phyloP scores from a whole-genome alignment of 78 protist genomes.

The Polysphondylium violaceum region DNA sequence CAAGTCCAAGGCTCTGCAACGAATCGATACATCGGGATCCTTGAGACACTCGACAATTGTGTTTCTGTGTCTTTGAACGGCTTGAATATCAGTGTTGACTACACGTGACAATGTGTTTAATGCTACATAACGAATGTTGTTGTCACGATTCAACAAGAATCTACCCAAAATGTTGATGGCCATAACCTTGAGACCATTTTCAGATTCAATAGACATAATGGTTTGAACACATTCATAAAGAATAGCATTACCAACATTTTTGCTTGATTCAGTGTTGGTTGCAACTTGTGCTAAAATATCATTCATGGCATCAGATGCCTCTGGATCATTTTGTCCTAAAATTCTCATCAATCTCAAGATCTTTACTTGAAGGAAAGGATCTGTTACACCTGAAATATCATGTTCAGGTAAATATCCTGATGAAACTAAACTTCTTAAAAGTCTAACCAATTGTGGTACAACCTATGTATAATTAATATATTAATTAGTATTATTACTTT shows the following conservation, averaged over 20 bases:
- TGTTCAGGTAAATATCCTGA: conserved; percentile 94
- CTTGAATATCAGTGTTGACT: conserved; percentile 87
- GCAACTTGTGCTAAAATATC: conserved; percentile 98
- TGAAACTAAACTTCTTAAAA: conserved; percentile 89
- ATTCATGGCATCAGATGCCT: conserved; percentile 92
- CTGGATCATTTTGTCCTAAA: conserved; percentile 87
- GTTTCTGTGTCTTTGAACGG: conserved; percentile 97
- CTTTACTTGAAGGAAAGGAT: conserved; percentile 98
- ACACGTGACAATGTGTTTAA: conserved; percentile 89
- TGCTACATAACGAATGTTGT: conserved; percentile 96
- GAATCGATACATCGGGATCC: conserved; percentile 98
- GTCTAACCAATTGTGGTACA: conserved; percentile 85
- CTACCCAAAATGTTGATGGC: conserved; percentile 97
- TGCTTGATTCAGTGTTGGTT: conserved; percentile 95
- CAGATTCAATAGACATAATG: conserved; percentile 94
- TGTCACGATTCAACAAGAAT: conserved; percentile 94
- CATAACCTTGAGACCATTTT: conserved; percentile 92
- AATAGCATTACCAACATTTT: conserved; percentile 97
- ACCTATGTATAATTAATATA: conserved; percentile 40
- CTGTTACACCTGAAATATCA: conserved; percentile 97
- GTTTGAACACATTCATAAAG: conserved; percentile 97
- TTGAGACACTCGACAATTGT: conserved; percentile 98
- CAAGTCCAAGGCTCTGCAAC: conserved; percentile 97
- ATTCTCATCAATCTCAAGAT: conserved; percentile 91
- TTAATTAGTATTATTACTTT: background rate